Percentiles rank a stretch among this genome's conserved stretches.
These are phyloP conservation scores for Scenedesmus sp. DNA, from an alignment of 163 green algal species.

Conservation along the genomic window DNA sequence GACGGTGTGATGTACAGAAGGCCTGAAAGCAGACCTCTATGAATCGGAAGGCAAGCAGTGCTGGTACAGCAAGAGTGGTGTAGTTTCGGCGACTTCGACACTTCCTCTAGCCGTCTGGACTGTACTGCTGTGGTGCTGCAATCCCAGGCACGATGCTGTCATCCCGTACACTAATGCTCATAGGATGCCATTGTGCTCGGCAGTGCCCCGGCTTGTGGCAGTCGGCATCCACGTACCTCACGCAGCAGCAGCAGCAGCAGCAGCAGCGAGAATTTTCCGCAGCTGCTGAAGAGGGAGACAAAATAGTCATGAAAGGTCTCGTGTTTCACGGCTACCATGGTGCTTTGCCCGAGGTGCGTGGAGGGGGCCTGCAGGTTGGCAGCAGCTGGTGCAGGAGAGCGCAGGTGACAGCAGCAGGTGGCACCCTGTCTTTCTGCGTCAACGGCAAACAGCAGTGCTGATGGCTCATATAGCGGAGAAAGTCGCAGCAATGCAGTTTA, in stretches of 20 bases:
- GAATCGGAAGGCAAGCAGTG: no score
- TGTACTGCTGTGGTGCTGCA: background rate
- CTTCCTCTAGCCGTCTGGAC: background rate
- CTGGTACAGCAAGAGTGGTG: no score
- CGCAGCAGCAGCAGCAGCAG: background rate
- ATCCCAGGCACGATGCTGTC: background rate
- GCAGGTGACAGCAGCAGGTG: background rate
- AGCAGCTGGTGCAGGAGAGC: background rate
- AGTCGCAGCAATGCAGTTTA: background rate
- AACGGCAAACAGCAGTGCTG: background rate
- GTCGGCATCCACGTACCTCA: background rate
- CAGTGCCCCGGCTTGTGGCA: background rate
- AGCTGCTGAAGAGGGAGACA: slow-evolving; percentile 61
- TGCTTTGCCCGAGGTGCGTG: slow-evolving; percentile 75
- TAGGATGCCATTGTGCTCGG: background rate
- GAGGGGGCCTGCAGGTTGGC: background rate
- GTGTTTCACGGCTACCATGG: slow-evolving; percentile 88
- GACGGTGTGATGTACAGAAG: no score
- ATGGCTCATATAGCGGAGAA: background rate
- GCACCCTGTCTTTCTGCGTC: background rate
- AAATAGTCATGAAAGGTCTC: slow-evolving; percentile 78
- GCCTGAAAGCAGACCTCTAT: no score
- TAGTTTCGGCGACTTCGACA: background rate
- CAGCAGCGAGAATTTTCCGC: background rate
- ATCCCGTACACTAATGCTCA: background rate